Evolutionary conservation across 2,329 filamentous ascomycete genomes (phyloP), one percentile per base, ranked within the genome.

Genomic region (Pseudopithomyces maydicus): DNA sequence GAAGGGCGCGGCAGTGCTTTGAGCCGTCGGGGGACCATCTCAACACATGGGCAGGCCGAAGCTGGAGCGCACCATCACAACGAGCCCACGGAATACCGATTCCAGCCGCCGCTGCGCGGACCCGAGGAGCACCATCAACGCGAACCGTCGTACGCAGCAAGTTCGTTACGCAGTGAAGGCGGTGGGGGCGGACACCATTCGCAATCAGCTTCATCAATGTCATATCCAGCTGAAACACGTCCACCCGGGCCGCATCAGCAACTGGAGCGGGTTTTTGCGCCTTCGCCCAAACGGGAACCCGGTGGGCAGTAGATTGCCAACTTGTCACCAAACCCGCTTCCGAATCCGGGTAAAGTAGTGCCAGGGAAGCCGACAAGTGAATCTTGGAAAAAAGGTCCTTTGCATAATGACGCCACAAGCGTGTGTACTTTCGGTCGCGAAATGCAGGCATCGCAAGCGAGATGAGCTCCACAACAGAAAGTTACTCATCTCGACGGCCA

Each of bases 201-300:
- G 54, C 66, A 66, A 58, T 57, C 66, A 59, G 63, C 62, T 51
- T 54, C 59, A 36, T 65, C 67, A 49, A 68, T 59, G 54, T 54
- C 64, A 54, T 65, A 61, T 66, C 71, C 72, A 64, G 61, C 66
- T 72, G 72, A 73, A 71, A 74, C 70, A 52, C 65, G 67, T 52
- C 68, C 68, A 58, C 68, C 69, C 59, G 69, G 63, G 52, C 56
- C 65, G 49, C 69, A 70, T 56, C 72, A 73, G 58, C 72, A 72
- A 57, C 68, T 66, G 55, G 69, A 67, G 58, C 67, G 67, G 53
- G 68, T 66, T 50, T 68, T 69, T 58, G 69, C 69, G 58, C 66
- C 69, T 63, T 74, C 71, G 48, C 72, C 72, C 12, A 74, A 74
- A 70, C 61, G 71, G 67, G 73, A 75, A 72, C 59, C 61, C 57